Base-by-base conservation (phyloP, 116 monocot genomes). In the Thalassia testudinum region DNA sequence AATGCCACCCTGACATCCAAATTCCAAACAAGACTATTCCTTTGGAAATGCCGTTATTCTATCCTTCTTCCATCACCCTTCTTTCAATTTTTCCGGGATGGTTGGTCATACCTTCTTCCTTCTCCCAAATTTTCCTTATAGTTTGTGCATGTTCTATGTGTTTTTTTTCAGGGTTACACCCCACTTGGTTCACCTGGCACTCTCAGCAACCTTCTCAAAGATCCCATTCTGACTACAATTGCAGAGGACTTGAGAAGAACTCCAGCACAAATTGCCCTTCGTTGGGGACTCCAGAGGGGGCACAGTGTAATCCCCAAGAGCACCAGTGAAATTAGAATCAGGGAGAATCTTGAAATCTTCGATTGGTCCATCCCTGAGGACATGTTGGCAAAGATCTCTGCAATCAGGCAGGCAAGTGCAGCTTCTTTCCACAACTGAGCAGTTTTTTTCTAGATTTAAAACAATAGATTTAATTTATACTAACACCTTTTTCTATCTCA, bases 291-390 rank as follows among this genome's bases (percentile, higher is more conserved):
- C 29, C 75, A 70, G 45, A 24, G 1, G 50, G 50, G 70, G 10
- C 69, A 76, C 23, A 66, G 70, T 66, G 70, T 70, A 3, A 65
- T 76, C 5, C 75, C 75, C 8, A 70, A 76, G 66, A 76, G 75
- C 58, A 66, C 58, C 0, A 66, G 22, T 23, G 70, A 76, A 49
- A 34, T 50, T 28, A 62, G 70, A 59, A 65, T 70, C 28, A 70
- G 52, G 62, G 70, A 66, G 27, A 76, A 76, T 37, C 16, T 66
- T 24, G 57, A 62, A 29, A 14, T 76, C 5, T 76, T 66, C 57
- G 60, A 42, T 40, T 79, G 74, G 75, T 70, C 43, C 43, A 79
- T 79, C 24, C 79, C 79, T 40, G 67, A 74, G 7, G 75, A 79
- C 0, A 7, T 79, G 52, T 52, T 79, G 48, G 56, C 26, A 1